A percentile compares a stretch with the other conserved stretches of the same genome.
Evolutionary conservation across 352 stramenopile species (phyloP).

Genomic region (Thalassiosira exigua): DNA sequence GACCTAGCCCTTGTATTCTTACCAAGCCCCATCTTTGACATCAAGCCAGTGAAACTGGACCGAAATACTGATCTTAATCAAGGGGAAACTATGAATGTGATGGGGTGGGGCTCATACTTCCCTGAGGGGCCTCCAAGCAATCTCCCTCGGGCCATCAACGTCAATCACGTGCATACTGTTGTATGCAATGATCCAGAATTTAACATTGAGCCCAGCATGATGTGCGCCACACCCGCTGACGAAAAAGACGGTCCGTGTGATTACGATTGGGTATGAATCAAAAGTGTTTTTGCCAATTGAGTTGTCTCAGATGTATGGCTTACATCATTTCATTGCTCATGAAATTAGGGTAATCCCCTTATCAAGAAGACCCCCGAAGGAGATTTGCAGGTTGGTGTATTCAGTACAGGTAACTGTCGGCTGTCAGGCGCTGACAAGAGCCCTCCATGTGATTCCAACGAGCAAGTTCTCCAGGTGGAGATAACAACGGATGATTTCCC

Average conservation of each 20-base stretch:
- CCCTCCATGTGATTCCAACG: slow-evolving; percentile 5
- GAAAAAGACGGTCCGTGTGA: not conserved
- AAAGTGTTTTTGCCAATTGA: too few relatives aligned
- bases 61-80: not conserved
- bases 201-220: slow-evolving; percentile 9
- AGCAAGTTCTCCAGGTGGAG: not conserved
- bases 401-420: slow-evolving; percentile 2
- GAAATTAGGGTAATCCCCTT: not conserved
- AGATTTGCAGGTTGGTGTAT: slow-evolving; percentile 15
- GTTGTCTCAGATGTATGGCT: too few relatives aligned
- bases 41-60: slow-evolving; percentile 19
- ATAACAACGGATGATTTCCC: slow-evolving; percentile 12
- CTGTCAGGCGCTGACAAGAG: not conserved
- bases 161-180: not conserved
- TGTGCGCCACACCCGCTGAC: slow-evolving; percentile 4
- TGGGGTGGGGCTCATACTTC: slow-evolving; percentile 2
- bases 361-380: not conserved
- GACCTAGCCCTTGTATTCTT: slow-evolving; percentile 21
- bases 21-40: not conserved
- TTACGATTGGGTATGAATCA: not conserved
- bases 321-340: too few relatives aligned
- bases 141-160: not conserved
- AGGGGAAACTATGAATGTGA: slow-evolving; percentile 1
- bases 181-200: slow-evolving; percentile 8
- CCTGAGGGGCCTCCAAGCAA: not conserved